Conservation (phyloP, 2,329 filamentous ascomycete genomes). For the Calycina marina region DNA sequence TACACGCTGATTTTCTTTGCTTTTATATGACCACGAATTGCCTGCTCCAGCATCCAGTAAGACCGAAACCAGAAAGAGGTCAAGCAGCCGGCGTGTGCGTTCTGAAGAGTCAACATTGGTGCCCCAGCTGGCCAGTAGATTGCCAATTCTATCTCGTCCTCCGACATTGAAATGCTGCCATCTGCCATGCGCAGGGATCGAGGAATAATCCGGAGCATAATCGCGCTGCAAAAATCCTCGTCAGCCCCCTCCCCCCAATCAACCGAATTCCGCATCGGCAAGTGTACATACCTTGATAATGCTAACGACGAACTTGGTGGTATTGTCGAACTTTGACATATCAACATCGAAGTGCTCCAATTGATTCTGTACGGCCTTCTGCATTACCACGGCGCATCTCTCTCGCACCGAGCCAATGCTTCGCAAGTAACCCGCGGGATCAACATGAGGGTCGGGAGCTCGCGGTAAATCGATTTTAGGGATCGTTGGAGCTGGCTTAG, state of each 20-base stretch:
- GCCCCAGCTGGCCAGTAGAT: slow-evolving; percentile 56
- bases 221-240: slow-evolving; percentile 45
- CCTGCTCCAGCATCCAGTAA: slow-evolving; percentile 81
- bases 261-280: background rate
- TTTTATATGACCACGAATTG: slow-evolving; percentile 83
- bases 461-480: slow-evolving; percentile 70
- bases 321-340: slow-evolving; percentile 51
- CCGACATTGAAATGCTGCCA: slow-evolving; percentile 80
- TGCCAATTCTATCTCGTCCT: slow-evolving; percentile 56
- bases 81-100: slow-evolving; percentile 59
- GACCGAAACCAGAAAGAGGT: slow-evolving; percentile 69
- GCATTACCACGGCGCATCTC: slow-evolving; percentile 42
- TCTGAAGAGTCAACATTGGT: slow-evolving; percentile 56
- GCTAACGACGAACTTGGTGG: slow-evolving; percentile 53
- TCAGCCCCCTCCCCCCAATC: background rate
- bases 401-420: slow-evolving; percentile 83
- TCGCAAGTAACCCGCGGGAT: slow-evolving; percentile 80
- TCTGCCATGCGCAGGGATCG: slow-evolving; percentile 74
- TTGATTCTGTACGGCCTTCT: slow-evolving; percentile 52
- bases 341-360: slow-evolving; percentile 60
- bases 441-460: slow-evolving; percentile 73
- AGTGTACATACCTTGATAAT: slow-evolving; percentile 51
- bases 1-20: slow-evolving; percentile 67
- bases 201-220: slow-evolving; percentile 50
- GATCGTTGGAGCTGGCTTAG: slow-evolving; percentile 29